Evolutionary conservation across 2,329 filamentous ascomycete genomes (phyloP).

Genomic region (Phialemoniopsis sp.): DNA sequence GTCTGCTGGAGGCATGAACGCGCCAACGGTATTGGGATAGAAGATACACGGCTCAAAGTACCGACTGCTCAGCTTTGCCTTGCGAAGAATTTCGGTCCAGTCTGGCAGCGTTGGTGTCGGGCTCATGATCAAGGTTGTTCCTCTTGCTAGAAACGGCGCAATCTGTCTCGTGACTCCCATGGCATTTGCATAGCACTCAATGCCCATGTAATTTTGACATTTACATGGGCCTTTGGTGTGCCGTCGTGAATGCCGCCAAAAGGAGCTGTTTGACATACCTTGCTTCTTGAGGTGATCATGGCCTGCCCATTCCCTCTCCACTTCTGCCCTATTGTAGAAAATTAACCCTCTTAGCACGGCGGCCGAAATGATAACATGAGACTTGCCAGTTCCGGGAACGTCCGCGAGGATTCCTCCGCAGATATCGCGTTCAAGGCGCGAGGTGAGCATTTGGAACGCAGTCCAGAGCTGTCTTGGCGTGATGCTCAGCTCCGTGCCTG

Average conservation of each 20-base stretch:
- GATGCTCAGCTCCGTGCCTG: constrained; percentile 11
- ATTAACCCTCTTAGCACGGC: constrained; percentile 12
- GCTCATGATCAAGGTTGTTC: constrained; percentile 11
- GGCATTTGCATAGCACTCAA: constrained; percentile 16
- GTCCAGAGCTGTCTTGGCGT: constrained; percentile 15
- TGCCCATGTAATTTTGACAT: constrained; percentile 12
- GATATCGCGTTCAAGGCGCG: constrained; percentile 10
- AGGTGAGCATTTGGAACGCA: constrained; percentile 15
- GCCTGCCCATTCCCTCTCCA: constrained; percentile 14
- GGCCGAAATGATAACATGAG: constrained; percentile 11
- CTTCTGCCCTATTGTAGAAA: constrained; percentile 13
- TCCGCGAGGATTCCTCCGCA: constrained; percentile 15
- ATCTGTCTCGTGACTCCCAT: constrained; percentile 11
- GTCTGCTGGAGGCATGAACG: constrained; percentile 9
- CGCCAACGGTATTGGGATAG: constrained; percentile 1
- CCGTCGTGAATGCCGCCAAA: not conserved
- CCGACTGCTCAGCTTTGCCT: constrained; percentile 6
- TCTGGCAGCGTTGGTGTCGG: constrained; percentile 14
- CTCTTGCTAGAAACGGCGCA: constrained; percentile 11
- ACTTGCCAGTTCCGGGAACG: constrained; percentile 15
- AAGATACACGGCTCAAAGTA: constrained; percentile 15
- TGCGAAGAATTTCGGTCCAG: constrained; percentile 13
- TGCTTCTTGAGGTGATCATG: constrained; percentile 8
- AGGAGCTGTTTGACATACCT: constrained; percentile 10
- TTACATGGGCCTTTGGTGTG: constrained; percentile 6